Evolutionary conservation across 768 basidiomycete genomes (phyloP).

Genomic region (Lentinula guzmanii): DNA sequence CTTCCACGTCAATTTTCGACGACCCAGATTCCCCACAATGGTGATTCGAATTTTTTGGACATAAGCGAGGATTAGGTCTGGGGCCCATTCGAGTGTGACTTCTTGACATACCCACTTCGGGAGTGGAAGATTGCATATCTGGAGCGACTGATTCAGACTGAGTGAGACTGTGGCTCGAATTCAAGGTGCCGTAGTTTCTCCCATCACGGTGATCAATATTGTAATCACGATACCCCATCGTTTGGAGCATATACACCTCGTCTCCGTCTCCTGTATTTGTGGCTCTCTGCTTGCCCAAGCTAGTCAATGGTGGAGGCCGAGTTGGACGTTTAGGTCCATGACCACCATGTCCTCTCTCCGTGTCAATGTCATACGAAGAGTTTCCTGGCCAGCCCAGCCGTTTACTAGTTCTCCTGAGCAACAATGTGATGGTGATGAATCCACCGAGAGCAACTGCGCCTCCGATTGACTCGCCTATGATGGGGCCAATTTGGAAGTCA

Average conservation of each 20-base stretch:
- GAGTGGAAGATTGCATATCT: background rate
- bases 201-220: background rate
- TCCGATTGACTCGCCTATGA: background rate
- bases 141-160: background rate
- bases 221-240: background rate
- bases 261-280: background rate
- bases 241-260: background rate
- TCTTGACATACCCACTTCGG: background rate
- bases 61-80: background rate
- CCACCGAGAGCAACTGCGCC: background rate
- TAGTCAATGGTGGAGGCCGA: background rate
- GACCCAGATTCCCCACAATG: background rate
- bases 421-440: background rate
- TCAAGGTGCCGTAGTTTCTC: background rate
- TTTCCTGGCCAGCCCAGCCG: background rate
- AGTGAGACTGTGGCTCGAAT: background rate
- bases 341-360: background rate
- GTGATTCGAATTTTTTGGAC: background rate
- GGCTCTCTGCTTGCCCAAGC: background rate
- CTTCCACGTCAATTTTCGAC: constrained; percentile 13
- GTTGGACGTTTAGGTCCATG: background rate
- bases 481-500: background rate
- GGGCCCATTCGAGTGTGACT: background rate
- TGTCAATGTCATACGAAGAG: background rate
- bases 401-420: background rate